Conservation (phyloP, 2,329 filamentous ascomycete genomes). For the Microsporum canis region DNA sequence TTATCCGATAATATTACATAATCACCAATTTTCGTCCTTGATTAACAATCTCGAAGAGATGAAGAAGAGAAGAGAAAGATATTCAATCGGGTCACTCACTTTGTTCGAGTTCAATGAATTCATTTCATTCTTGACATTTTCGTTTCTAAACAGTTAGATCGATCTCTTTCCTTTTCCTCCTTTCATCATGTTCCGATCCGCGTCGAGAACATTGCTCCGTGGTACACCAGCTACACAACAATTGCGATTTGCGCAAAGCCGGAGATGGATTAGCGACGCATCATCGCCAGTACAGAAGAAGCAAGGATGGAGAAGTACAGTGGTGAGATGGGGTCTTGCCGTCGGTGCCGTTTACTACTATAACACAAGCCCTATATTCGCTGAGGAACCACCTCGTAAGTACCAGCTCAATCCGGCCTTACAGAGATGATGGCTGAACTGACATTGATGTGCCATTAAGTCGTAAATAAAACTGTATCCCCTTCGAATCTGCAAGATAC, state of each 20-base stretch:
- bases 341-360: slow-evolving; percentile 79
- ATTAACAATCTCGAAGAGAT: neutral
- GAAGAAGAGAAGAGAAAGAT: neutral
- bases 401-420: slow-evolving; percentile 10
- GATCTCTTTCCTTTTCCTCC: slow-evolving; percentile 2
- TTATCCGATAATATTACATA: slow-evolving; percentile 2
- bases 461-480: neutral
- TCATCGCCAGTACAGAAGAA: slow-evolving; percentile 47
- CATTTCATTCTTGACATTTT: neutral
- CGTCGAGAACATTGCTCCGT: slow-evolving; percentile 15
- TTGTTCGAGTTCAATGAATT: neutral
- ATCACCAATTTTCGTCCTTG: slow-evolving; percentile 3
- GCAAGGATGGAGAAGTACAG: slow-evolving; percentile 70
- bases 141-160: neutral
- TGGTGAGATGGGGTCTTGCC: slow-evolving; percentile 63
- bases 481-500: neutral
- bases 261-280: slow-evolving; percentile 47
- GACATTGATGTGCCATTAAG: neutral
- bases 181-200: slow-evolving; percentile 16
- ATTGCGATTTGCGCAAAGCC: slow-evolving; percentile 14
- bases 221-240: slow-evolving; percentile 6
- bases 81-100: neutral
- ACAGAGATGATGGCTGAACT: neutral
- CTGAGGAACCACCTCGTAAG: slow-evolving; percentile 68
- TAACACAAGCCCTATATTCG: slow-evolving; percentile 78